These are phyloP conservation scores for Colletotrichum echinochloae DNA, from an alignment of 2,329 filamentous ascomycete genomes.

Conservation along the genomic window DNA sequence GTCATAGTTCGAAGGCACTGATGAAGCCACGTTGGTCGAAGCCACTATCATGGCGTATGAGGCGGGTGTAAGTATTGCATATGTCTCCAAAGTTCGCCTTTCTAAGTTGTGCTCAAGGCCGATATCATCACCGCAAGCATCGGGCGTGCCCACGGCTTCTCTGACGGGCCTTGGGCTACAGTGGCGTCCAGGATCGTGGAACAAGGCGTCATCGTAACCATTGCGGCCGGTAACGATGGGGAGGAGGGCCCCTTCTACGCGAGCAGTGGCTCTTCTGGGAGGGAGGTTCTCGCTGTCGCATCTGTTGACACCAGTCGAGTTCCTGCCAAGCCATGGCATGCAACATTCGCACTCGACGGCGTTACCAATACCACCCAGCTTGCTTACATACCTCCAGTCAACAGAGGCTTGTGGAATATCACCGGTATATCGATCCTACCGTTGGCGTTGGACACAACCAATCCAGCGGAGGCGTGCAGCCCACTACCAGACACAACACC, in stretches of 20 bases:
- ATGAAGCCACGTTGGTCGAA: conserved; percentile 36
- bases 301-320: conserved; percentile 51
- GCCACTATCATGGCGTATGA: conserved; percentile 39
- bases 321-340: conserved; percentile 46
- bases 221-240: conserved; percentile 65
- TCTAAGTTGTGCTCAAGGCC: not conserved
- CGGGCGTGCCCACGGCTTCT: conserved; percentile 31
- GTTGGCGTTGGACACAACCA: conserved; percentile 44
- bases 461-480: conserved; percentile 45
- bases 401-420: conserved; percentile 46
- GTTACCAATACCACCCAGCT: conserved; percentile 44
- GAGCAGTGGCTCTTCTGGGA: conserved; percentile 55
- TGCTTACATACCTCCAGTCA: conserved; percentile 50
- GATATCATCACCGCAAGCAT: conserved; percentile 39
- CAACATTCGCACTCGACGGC: conserved; percentile 47
- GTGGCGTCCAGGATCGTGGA: conserved; percentile 37
- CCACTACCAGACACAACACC: conserved; percentile 43
- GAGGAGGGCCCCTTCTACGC: conserved; percentile 60
- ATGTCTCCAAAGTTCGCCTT: accelerated
- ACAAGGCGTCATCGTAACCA: conserved; percentile 61
- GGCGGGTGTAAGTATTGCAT: conserved; percentile 15
- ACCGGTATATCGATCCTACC: conserved; percentile 48
- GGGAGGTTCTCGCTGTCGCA: conserved; percentile 57
- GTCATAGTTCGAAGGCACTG: conserved; percentile 36
- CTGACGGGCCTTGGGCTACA: conserved; percentile 34